Evolutionary conservation across 139 green algal genomes (phyloP), one percentile per base, ranked within the genome.

Genomic region (Micromonas commoda): DNA sequence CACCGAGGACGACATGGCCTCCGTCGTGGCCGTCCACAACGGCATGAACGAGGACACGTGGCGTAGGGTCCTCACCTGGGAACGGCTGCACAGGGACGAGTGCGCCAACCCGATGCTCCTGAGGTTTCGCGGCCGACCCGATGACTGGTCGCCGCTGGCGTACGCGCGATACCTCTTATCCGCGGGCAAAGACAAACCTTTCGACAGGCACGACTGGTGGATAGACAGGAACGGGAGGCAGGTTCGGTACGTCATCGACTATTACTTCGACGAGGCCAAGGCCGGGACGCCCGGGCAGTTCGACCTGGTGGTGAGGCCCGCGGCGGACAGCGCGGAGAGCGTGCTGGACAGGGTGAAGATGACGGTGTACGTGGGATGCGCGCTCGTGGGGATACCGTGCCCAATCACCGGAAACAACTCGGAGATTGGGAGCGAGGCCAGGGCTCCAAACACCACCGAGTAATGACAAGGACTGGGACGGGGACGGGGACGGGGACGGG

Each of bases 191-290:
- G 60, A 24, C 6, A 69, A 93, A 81, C 86, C 93, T 0, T 97
- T 97, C 86, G 93, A 97, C 85, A 86, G 93, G 9, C 93, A 97
- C 78, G 93, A 97, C 82, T 98, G 93, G 92, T 91, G 88, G n/a
- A 85, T 97, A n/a, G 93, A 97, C 82, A 72, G 89, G 20, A 89
- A 82, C 74, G 93, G 93, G 0, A 28, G 85, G 64, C 87, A 95
- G 77, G 91, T 97, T 35, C 89, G 93, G 23, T 98, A 98, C 84
- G 86, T 98, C 39, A 97, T 98, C 60, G 93, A 98, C 82, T 98
- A 97, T 81, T 98, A 98, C 82, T 97, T 94, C 77, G 85, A 96
- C 82, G 93, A 98, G 38, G 84, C 93, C 38, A 93, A 92, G 66
- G 92, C 92, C 24, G 93, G 92, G 24, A 91, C 87, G 24, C 81